phyloP scores from a whole-genome alignment of 2,329 filamentous ascomycete species.

The Chrysoporthe cubensis region DNA sequence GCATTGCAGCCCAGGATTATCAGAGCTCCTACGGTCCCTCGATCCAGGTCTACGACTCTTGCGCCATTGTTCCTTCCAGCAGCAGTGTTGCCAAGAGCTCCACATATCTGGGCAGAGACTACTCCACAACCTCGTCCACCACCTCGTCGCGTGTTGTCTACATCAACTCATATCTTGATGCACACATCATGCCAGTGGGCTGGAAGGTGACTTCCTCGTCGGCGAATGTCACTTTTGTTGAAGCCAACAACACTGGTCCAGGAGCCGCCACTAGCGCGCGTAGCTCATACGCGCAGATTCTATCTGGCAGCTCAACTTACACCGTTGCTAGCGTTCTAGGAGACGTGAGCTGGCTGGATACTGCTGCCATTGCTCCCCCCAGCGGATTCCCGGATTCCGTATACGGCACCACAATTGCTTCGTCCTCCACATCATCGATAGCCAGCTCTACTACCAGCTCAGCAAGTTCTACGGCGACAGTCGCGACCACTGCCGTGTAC shows the following conservation, averaged over 20 bases:
- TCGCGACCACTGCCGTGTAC: constrained; percentile 37
- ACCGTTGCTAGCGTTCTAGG: constrained; percentile 34
- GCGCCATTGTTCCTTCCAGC: constrained; percentile 26
- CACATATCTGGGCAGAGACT: constrained; percentile 38
- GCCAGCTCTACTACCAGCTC: constrained; percentile 26
- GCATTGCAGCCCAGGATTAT: constrained; percentile 36
- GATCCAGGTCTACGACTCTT: constrained; percentile 28
- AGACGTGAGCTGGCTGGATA: constrained; percentile 39
- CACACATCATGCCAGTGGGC: constrained; percentile 34
- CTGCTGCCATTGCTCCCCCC: constrained; percentile 35
- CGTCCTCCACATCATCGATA: constrained; percentile 13
- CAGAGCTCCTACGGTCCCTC: constrained; percentile 34
- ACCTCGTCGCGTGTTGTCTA: constrained; percentile 34
- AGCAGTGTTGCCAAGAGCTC: constrained; percentile 31
- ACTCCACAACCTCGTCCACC: constrained; percentile 23
- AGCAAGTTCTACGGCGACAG: constrained; percentile 38
- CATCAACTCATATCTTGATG: constrained; percentile 38
- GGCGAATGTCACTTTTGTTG: constrained; percentile 36
- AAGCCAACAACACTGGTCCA: constrained; percentile 40
- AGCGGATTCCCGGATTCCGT: constrained; percentile 16
- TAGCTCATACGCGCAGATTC: constrained; percentile 32
- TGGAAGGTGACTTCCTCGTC: constrained; percentile 35
- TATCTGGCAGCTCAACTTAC: constrained; percentile 30
- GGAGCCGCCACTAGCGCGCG: constrained; percentile 35
- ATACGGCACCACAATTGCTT: constrained; percentile 7